phyloP scores from a whole-genome alignment of 2,329 filamentous ascomycete species.

The Verticillium nubilum region DNA sequence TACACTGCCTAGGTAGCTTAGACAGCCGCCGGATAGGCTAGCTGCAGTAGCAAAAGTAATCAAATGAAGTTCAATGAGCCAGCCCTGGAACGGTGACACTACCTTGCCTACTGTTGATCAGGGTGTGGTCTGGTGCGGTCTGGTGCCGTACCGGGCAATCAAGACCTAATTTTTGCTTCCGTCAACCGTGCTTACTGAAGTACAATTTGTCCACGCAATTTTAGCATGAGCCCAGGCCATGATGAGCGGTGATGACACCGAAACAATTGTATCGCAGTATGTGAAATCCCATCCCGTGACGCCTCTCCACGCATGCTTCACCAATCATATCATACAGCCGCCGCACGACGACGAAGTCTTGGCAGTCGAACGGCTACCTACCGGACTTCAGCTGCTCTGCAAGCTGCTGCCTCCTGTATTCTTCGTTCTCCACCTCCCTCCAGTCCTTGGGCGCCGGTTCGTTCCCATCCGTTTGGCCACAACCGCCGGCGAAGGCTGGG shows the following conservation, averaged over 20 bases:
- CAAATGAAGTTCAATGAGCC: background rate
- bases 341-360: background rate
- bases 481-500: slow-evolving; percentile 60
- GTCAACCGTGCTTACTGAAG: too few species aligned
- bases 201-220: too few species aligned
- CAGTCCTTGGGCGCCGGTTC: slow-evolving; percentile 57
- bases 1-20: background rate
- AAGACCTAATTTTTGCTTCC: too few species aligned
- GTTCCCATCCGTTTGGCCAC: slow-evolving; percentile 62
- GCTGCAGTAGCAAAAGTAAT: background rate
- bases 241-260: too few species aligned
- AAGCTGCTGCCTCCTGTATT: slow-evolving; percentile 39
- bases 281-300: too few species aligned
- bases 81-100: background rate
- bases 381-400: slow-evolving; percentile 16
- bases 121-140: too few species aligned
- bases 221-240: too few species aligned
- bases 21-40: background rate
- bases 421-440: slow-evolving; percentile 61
- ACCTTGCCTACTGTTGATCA: too few species aligned
- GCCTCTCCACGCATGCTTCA: background rate
- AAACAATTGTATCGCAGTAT: too few species aligned
- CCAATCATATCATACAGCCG: background rate
- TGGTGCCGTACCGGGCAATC: too few species aligned
- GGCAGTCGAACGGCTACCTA: background rate